A percentile compares a stretch with the other conserved stretches of the same genome.
These are phyloP conservation scores for Pyrenopolyporus hunteri DNA, from an alignment of 495 filamentous ascomycete genomes.

Conservation along the genomic window DNA sequence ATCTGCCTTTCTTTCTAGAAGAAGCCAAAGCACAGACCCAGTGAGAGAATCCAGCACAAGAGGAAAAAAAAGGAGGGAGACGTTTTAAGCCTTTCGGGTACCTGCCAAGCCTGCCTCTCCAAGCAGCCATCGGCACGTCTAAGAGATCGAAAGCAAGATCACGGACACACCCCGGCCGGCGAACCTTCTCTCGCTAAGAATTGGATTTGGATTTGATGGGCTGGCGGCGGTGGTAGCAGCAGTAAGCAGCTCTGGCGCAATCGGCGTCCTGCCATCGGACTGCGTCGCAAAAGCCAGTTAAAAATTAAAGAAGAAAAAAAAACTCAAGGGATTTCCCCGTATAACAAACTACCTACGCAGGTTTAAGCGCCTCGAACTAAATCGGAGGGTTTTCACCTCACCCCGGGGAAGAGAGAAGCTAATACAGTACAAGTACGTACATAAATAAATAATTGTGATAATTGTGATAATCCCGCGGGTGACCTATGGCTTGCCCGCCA, in stretches of 20 bases:
- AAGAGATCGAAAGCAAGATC: slow-evolving; percentile 32
- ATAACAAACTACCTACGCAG: too few relatives aligned
- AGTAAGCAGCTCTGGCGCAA: too few relatives aligned
- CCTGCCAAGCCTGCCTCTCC: slow-evolving; percentile 31
- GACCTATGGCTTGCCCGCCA: not conserved
- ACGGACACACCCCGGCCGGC: not conserved
- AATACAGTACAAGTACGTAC: too few relatives aligned
- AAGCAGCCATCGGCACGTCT: slow-evolving; percentile 11
- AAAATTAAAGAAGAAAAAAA: too few relatives aligned
- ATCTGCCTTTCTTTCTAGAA: slow-evolving; percentile 15
- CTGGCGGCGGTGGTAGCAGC: not conserved
- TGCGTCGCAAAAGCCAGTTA: too few relatives aligned
- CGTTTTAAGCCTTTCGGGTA: slow-evolving; percentile 1
- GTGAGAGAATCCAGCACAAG: too few relatives aligned
- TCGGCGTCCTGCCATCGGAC: too few relatives aligned
- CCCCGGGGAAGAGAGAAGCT: too few relatives aligned
- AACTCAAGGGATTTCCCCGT: too few relatives aligned
- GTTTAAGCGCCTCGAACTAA: too few relatives aligned
- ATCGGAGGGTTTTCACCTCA: too few relatives aligned
- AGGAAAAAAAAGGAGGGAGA: not conserved
- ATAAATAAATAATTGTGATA: too few relatives aligned
- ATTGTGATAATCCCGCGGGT: slow-evolving; percentile 34
- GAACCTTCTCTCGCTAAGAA: slow-evolving; percentile 12
- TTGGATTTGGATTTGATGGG: not conserved
- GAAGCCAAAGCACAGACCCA: not conserved